These are phyloP conservation scores for Picocystis sp. DNA, from an alignment of 163 green algal species.

Conservation along the genomic window DNA sequence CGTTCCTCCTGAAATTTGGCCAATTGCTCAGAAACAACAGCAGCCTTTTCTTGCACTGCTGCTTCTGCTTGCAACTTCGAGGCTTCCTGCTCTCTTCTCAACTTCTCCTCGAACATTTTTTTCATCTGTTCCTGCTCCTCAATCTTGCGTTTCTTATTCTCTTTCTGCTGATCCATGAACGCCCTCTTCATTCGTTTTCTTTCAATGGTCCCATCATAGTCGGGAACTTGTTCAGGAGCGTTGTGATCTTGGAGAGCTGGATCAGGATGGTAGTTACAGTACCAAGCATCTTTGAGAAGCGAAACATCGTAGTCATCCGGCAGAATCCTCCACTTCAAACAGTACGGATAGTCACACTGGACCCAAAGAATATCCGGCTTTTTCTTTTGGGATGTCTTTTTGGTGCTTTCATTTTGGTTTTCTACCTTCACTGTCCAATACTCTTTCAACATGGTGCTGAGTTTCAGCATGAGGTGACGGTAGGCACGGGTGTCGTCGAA, in stretches of 20 bases:
- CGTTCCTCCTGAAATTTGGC: no score
- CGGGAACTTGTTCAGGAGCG: no score
- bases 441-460: conserved; percentile 2
- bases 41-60: no score
- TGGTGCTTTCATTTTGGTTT: not conserved
- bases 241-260: not conserved
- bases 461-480: conserved; percentile 5
- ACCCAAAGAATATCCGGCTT: conserved; percentile 8
- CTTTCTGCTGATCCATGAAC: no score
- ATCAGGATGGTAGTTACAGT: conserved; percentile 8
- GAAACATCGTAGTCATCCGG: conserved; percentile 1
- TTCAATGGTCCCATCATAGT: no score
- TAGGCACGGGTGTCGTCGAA: conserved; percentile 21
- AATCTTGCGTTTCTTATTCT: no score
- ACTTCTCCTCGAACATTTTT: no score
- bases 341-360: conserved; percentile 8
- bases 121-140: no score
- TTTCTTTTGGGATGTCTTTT: not conserved
- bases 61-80: no score
- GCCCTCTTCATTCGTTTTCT: no score
- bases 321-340: conserved; percentile 6
- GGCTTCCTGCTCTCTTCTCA: no score
- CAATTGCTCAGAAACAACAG: no score
- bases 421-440: conserved; percentile 4
- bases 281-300: conserved; percentile 4